Percentiles rank a stretch among this genome's conserved stretches.
Evolutionary conservation across 176 grass and related monocot species (phyloP).

Genomic region (Pontederia paniculata): DNA sequence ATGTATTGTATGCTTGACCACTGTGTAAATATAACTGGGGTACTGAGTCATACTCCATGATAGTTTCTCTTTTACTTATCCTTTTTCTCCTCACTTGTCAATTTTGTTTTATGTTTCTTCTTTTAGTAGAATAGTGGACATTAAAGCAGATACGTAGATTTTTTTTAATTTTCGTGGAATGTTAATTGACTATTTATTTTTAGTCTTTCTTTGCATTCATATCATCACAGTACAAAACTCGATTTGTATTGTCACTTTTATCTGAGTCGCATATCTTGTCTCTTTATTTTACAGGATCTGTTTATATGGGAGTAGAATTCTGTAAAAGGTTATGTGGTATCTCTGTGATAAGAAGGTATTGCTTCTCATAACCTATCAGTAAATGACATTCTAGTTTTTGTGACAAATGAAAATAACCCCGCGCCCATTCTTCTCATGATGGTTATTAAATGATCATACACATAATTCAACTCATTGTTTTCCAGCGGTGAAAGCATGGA

Average conservation of each 20-base stretch:
- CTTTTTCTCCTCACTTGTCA: too few relatives aligned
- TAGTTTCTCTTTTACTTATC: too few relatives aligned
- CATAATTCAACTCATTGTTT: neutral
- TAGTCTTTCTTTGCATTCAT: neutral
- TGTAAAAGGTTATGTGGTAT: constrained; percentile 94
- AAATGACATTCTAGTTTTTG: neutral
- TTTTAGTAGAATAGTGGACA: too few relatives aligned
- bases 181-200: too few relatives aligned
- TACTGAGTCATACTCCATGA: too few relatives aligned
- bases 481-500: constrained; percentile 92
- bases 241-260: neutral
- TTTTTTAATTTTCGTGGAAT: too few relatives aligned
- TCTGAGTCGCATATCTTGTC: neutral
- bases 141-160: too few relatives aligned
- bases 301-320: constrained; percentile 91
- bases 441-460: neutral
- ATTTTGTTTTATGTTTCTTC: too few relatives aligned
- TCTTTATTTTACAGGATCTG: constrained; percentile 39
- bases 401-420: neutral
- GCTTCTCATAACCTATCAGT: constrained; percentile 3
- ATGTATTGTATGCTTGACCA: too few relatives aligned
- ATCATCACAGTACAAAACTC: neutral
- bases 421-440: neutral
- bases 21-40: too few relatives aligned
- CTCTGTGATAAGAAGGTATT: constrained; percentile 98